Evolutionary conservation across 192 early-diverging fungal genomes (phyloP).

Genomic region (Phlyctochytrium bullatum): DNA sequence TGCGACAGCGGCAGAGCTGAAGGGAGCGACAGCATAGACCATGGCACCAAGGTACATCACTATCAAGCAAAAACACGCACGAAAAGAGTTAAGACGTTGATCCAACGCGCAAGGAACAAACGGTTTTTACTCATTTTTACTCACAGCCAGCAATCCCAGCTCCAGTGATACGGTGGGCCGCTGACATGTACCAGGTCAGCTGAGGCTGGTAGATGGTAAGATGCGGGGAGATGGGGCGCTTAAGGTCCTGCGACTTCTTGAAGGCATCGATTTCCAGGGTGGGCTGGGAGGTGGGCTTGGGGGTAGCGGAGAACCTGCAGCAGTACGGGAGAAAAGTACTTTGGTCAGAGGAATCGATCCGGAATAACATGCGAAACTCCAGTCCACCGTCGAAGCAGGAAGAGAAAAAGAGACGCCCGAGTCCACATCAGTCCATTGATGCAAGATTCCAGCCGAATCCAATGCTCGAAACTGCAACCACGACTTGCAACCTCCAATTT

Average conservation of each 20-base stretch:
- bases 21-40: conserved; percentile 66
- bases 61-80: neutral
- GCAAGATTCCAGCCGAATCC: too few relatives aligned
- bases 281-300: conserved; percentile 21
- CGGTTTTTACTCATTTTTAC: too few relatives aligned
- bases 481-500: too few relatives aligned
- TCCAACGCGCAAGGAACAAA: neutral
- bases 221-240: conserved; percentile 81
- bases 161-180: conserved; percentile 73
- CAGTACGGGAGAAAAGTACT: too few relatives aligned
- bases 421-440: too few relatives aligned
- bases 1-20: conserved; percentile 67
- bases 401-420: too few relatives aligned
- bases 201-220: conserved; percentile 90
- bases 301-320: too few relatives aligned
- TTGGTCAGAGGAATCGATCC: too few relatives aligned
- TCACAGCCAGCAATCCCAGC: conserved; percentile 65
- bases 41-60: conserved; percentile 46
- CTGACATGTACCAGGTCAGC: conserved; percentile 78
- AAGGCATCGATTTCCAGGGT: conserved; percentile 50
- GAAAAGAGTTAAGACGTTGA: too few relatives aligned
- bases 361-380: too few relatives aligned
- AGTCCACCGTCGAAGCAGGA: too few relatives aligned
- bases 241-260: conserved; percentile 32
- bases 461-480: too few relatives aligned